Conservation (phyloP, 176 grass and related monocot species). For the Carex parvula region DNA sequence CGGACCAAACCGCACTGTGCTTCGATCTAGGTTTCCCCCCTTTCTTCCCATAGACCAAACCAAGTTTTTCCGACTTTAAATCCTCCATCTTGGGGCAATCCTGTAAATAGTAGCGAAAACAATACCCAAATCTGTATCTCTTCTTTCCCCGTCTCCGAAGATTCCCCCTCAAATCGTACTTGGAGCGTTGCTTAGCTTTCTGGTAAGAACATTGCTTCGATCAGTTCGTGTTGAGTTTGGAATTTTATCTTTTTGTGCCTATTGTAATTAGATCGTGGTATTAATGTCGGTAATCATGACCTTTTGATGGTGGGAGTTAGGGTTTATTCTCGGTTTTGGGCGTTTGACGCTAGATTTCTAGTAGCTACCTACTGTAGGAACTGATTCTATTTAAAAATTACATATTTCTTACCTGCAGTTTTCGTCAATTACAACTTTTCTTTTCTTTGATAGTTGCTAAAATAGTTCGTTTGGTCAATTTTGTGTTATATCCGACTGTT, state of each 20-base stretch:
- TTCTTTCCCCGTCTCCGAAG: background rate
- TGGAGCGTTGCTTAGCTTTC: background rate
- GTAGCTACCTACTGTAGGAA: background rate
- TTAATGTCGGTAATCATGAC: background rate
- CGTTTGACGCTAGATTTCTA: background rate
- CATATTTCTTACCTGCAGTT: background rate
- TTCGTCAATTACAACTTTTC: background rate
- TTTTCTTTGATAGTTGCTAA: background rate
- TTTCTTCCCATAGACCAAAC: background rate
- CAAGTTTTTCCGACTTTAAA: background rate
- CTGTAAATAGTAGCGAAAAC: constrained; percentile 24
- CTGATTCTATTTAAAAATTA: background rate
- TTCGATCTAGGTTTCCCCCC: constrained; percentile 9
- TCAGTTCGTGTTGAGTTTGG: constrained; percentile 9
- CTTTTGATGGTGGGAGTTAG: background rate
- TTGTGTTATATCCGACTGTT: background rate
- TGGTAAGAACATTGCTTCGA: constrained; percentile 1
- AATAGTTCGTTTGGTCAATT: background rate
- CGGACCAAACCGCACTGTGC: background rate
- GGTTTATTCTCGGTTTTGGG: background rate
- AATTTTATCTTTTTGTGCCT: background rate
- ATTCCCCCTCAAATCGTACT: background rate
- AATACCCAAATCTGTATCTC: background rate
- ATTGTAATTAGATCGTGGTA: background rate
- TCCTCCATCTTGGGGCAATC: constrained; percentile 7